Base-by-base conservation (phyloP, 2,329 filamentous ascomycete species). In the Aspergillus sp. region DNA sequence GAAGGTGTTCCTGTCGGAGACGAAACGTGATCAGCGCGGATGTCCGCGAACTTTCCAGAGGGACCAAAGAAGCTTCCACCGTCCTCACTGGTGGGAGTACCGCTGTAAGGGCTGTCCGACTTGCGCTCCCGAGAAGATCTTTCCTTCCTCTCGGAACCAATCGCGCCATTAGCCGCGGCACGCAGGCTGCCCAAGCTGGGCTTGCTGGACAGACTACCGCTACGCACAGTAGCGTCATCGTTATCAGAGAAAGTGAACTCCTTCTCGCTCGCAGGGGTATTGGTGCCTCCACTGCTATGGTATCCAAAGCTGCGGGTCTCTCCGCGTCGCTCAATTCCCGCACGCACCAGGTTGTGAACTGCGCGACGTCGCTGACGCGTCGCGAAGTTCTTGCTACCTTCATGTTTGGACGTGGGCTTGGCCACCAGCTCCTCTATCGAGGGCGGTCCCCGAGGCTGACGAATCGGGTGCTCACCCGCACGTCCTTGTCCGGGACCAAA, bases 341-440 rank as follows among this genome's bases (percentile, higher is more conserved):
- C 91, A 55, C 88, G 87, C 52, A 96, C 88, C 44, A 98, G 80
- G 65, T 90, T 96, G 74, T 90, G 84, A 41, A 98, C 84, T 22
- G 93, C 93, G 60, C 87, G 90, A 55, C 91, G 89, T 51, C 93
- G 89, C 62, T 94, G 90, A 52, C 93, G 90, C 48, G 90, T 84
- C 9, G 87, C 86, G 71, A 98, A 98, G 75, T 98, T 98, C 81
- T 96, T 76, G 82, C 91, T 96, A 20, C 91, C 93, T 68, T 97
- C 91, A 54, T 91, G 82, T 73, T 90, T 95, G 57, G 88, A 84
- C 7, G 91, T 97, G 1, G 93, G 93, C 72, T 90, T 93, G 17
- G 85, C 80, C 62, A 85, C 82, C 51, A 98, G 82, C 72, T 98
- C 93, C 57, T 98, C 93, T 44, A 97, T 79, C 12, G 88, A 83